Conservation (phyloP, 768 basidiomycete species). For the Panaeolus papilionaceus region DNA sequence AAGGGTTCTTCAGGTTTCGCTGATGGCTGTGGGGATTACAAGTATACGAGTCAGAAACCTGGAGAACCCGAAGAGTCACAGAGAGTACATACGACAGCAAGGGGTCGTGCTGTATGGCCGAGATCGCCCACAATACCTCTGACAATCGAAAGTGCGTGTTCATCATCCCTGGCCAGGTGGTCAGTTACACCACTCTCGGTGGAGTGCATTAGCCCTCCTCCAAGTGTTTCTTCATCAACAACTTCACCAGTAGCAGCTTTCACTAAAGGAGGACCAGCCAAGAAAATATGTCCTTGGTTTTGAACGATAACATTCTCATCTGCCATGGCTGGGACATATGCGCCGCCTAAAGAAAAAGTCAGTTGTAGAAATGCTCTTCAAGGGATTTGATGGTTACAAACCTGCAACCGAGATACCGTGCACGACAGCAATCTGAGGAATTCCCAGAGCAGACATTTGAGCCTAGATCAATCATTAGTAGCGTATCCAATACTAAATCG, state of each 20-base stretch:
- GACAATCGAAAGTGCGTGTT: slow-evolving; percentile 83
- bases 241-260: slow-evolving; percentile 95
- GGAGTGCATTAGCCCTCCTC: slow-evolving; percentile 91
- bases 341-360: slow-evolving; percentile 61
- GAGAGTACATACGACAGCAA: slow-evolving; percentile 51
- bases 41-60: too few species aligned
- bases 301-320: slow-evolving; percentile 92
- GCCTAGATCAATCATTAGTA: slow-evolving; percentile 52
- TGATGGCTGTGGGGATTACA: slow-evolving; percentile 52
- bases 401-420: slow-evolving; percentile 96
- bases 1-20: slow-evolving; percentile 71
- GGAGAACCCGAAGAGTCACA: neutral
- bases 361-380: neutral
- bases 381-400: slow-evolving; percentile 24
- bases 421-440: slow-evolving; percentile 91
- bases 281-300: slow-evolving; percentile 92
- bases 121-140: slow-evolving; percentile 80
- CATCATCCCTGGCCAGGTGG: slow-evolving; percentile 84
- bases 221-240: slow-evolving; percentile 91
- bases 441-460: slow-evolving; percentile 90
- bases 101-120: slow-evolving; percentile 62
- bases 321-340: slow-evolving; percentile 96
- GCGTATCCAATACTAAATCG: neutral
- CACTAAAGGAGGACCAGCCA: slow-evolving; percentile 93
- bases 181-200: slow-evolving; percentile 92